These are phyloP conservation scores for Rhododendron griersonianum DNA, from an alignment of 148 eudicot genomes.

Conservation along the genomic window DNA sequence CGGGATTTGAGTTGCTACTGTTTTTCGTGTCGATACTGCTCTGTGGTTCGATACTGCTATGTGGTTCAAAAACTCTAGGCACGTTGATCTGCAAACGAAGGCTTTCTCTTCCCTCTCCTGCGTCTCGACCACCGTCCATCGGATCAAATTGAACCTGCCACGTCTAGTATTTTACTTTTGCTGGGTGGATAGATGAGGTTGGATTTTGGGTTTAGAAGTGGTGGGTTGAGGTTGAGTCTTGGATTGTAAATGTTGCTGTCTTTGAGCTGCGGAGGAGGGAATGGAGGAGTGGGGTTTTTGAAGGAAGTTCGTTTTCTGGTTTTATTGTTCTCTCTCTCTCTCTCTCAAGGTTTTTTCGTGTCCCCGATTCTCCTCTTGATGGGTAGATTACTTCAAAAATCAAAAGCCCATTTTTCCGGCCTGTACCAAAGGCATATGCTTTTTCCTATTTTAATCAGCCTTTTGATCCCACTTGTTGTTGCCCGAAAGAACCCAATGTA, in stretches of 20 bases:
- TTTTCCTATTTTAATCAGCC: neutral
- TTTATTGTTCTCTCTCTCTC: too few species aligned
- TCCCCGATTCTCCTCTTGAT: neutral
- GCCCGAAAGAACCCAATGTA: neutral
- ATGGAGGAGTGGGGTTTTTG: too few species aligned
- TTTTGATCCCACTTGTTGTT: neutral
- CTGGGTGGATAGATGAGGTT: neutral
- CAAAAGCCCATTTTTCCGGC: neutral
- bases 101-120: conserved; percentile 20
- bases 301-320: too few species aligned
- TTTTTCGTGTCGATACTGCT: conserved; percentile 27
- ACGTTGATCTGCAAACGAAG: conserved; percentile 40
- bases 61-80: conserved; percentile 11
- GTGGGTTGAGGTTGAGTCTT: neutral
- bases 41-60: conserved; percentile 47
- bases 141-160: neutral
- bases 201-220: too few species aligned
- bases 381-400: neutral
- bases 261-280: too few species aligned
- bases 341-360: neutral
- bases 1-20: conserved; percentile 21
- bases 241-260: neutral
- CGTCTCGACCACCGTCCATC: conserved; percentile 22
- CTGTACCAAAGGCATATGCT: neutral
- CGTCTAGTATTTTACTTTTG: neutral